phyloP scores from a whole-genome alignment of 2,329 filamentous ascomycete genomes.

The Colletotrichum endophyticum region DNA sequence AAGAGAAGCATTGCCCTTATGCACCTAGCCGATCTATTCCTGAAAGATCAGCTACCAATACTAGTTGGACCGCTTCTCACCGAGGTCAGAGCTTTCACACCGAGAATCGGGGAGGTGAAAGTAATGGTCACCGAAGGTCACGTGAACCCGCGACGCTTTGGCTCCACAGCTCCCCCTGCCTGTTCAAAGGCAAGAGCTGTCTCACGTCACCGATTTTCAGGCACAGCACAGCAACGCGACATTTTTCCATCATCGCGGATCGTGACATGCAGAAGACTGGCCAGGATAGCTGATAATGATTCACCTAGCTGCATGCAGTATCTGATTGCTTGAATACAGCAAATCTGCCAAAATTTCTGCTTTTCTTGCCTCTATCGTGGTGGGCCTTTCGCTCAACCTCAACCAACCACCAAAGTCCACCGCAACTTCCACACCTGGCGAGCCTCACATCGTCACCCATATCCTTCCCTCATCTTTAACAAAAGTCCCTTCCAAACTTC shows the following conservation, averaged over 20 bases:
- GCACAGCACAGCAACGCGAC: background rate
- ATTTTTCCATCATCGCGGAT: background rate
- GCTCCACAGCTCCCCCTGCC: background rate
- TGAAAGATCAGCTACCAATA: background rate
- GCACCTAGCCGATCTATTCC: background rate
- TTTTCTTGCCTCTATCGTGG: background rate
- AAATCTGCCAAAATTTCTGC: background rate
- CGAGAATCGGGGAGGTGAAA: background rate
- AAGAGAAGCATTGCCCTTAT: background rate
- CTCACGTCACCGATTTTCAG: slow-evolving; percentile 2
- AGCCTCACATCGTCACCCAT: background rate
- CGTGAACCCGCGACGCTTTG: background rate
- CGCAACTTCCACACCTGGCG: background rate
- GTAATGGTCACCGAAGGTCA: background rate
- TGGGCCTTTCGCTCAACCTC: background rate
- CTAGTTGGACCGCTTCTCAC: background rate
- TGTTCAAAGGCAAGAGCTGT: background rate
- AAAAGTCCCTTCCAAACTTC: background rate
- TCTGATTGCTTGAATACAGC: background rate
- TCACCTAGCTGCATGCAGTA: background rate
- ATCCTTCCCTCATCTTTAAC: background rate
- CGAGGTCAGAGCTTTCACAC: background rate
- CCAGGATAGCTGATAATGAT: background rate
- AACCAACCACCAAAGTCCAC: background rate
- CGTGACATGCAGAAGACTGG: background rate